Evolutionary conservation across 495 filamentous ascomycete species (phyloP).

Genomic region (Neurospora intermedia): DNA sequence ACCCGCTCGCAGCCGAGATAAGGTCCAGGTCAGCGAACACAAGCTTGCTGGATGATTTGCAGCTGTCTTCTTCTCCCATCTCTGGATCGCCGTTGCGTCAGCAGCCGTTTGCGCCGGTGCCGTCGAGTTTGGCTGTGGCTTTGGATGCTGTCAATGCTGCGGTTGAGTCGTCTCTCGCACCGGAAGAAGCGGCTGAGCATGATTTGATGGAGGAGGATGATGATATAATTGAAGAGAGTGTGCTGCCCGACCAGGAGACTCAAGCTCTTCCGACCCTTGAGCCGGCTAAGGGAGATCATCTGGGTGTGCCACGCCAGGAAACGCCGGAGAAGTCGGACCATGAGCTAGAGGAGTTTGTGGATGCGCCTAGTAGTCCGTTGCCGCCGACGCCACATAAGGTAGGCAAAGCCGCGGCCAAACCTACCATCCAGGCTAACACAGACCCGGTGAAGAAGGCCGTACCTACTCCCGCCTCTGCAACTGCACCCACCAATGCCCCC

Average conservation of each 20-base stretch:
- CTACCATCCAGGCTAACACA: neutral
- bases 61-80: slow-evolving; percentile 36
- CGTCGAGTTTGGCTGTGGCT: neutral
- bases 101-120: neutral
- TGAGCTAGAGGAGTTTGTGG: slow-evolving; percentile 29
- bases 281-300: neutral
- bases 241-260: slow-evolving; percentile 6
- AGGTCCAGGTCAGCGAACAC: slow-evolving; percentile 28
- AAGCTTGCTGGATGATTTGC: slow-evolving; percentile 33
- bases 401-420: neutral
- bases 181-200: slow-evolving; percentile 1
- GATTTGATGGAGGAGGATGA: slow-evolving; percentile 5
- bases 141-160: neutral
- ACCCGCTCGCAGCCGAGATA: slow-evolving; percentile 42
- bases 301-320: neutral
- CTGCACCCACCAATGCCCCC: neutral
- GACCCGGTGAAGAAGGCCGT: slow-evolving; percentile 1
- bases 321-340: slow-evolving; percentile 26
- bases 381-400: slow-evolving; percentile 11
- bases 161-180: neutral
- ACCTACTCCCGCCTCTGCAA: neutral
- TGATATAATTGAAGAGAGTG: slow-evolving; percentile 19
- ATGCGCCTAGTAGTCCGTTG: slow-evolving; percentile 33
- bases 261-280: neutral
- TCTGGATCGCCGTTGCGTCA: slow-evolving; percentile 27